These are phyloP conservation scores for Rhytidiadelphus loreus DNA, from an alignment of 225 moss, liverwort and hornwort species.

Conservation along the genomic window DNA sequence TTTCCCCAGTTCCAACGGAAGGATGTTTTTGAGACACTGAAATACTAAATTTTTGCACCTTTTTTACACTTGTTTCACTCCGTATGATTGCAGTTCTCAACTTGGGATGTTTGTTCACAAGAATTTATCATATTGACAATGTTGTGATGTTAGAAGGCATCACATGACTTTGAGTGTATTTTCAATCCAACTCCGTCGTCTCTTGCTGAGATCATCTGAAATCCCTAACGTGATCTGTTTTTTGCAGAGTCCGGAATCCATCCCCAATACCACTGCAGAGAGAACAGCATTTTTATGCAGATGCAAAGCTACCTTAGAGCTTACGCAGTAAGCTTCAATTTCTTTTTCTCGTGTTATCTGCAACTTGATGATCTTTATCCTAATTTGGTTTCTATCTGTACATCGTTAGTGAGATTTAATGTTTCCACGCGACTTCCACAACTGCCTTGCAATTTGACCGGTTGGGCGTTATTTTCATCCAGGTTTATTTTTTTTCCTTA, in stretches of 20 bases:
- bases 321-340: conserved; percentile 57
- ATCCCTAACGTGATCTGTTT: neutral
- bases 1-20: neutral
- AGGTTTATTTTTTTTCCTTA: neutral
- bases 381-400: neutral
- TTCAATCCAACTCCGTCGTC: neutral
- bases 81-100: neutral
- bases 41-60: neutral
- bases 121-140: too few relatives aligned
- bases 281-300: conserved; percentile 26
- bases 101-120: neutral
- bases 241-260: conserved; percentile 39
- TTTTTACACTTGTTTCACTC: too few relatives aligned
- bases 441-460: neutral
- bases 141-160: neutral
- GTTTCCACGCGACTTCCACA: neutral
- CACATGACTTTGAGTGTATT: neutral
- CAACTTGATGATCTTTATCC: neutral
- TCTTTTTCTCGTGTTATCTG: neutral
- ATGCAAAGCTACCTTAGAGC: conserved; percentile 68
- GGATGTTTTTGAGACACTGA: neutral
- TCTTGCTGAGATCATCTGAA: neutral
- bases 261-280: conserved; percentile 38
- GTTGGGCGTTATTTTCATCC: neutral
- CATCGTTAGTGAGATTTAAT: neutral